A percentile compares a stretch with the other conserved stretches of the same genome.
phyloP scores from a whole-genome alignment of 768 basidiomycete species.

The Podaxis sp. region DNA sequence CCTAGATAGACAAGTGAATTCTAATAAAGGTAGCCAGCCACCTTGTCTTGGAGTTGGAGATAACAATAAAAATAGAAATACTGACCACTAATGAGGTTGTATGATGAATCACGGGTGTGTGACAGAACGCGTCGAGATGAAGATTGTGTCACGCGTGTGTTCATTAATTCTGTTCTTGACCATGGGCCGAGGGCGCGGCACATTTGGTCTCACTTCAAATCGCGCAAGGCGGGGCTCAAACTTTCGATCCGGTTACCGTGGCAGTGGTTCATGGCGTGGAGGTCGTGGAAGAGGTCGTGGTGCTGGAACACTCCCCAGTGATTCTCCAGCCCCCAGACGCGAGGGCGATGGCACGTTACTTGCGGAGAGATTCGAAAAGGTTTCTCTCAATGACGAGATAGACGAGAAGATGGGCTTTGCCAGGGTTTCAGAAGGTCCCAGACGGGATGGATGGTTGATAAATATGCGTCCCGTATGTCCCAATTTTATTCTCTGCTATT shows the following conservation, averaged over 20 bases:
- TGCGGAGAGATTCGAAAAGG: constrained; percentile 82
- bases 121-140: neutral
- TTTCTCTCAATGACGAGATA: constrained; percentile 73
- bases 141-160: neutral
- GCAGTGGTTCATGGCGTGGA: constrained; percentile 46
- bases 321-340: constrained; percentile 51
- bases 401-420: constrained; percentile 92
- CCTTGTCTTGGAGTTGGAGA: no score
- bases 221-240: constrained; percentile 39
- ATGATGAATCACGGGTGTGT: neutral
- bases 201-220: constrained; percentile 53
- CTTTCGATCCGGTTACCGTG: constrained; percentile 39
- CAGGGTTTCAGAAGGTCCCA: constrained; percentile 71
- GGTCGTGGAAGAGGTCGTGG: constrained; percentile 54
- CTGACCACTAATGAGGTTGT: neutral
- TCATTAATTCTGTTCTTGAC: neutral
- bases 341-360: constrained; percentile 90
- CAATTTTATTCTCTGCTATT: neutral
- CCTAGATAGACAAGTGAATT: no score
- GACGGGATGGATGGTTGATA: constrained; percentile 88
- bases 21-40: no score
- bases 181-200: constrained; percentile 53
- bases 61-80: no score
- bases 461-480: constrained; percentile 94
- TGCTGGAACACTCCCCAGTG: constrained; percentile 30